These are phyloP conservation scores for Oryza punctata DNA, from an alignment of 176 grass and related monocot species.

Conservation along the genomic window DNA sequence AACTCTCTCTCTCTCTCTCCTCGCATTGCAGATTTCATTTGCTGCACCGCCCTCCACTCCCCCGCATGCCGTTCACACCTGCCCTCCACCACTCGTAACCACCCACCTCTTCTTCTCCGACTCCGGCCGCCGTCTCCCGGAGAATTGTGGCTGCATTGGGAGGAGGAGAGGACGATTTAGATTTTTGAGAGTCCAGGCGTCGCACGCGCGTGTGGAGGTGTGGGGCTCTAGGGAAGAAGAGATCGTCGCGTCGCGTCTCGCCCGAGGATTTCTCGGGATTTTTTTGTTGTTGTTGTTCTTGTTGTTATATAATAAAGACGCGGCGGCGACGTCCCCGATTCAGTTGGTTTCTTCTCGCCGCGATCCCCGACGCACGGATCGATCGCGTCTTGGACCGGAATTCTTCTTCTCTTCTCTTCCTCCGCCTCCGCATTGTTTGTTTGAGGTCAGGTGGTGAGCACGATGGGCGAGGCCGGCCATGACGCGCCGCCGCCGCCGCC, in stretches of 20 bases:
- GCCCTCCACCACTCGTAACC: background rate
- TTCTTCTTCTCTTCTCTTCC: constrained; percentile 31
- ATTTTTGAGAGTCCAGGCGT: background rate
- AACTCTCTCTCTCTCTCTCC: background rate
- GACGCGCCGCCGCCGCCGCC: constrained; percentile 21
- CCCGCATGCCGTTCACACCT: constrained; percentile 38
- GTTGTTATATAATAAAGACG: background rate
- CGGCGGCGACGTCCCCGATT: background rate
- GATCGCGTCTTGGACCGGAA: background rate
- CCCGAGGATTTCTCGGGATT: background rate
- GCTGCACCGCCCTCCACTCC: no score
- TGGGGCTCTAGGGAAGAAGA: background rate
- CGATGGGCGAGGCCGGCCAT: constrained; percentile 68
- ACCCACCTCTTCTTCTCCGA: background rate
- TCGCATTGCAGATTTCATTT: no score
- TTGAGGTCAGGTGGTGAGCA: background rate
- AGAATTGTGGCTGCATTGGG: background rate
- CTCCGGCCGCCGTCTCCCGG: background rate
- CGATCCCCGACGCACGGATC: background rate
- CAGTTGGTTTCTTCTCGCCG: background rate
- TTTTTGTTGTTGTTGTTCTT: no score
- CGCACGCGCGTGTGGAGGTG: constrained; percentile 12
- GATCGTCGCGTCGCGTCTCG: constrained; percentile 16
- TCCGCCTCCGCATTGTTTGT: constrained; percentile 8
- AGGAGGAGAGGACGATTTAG: no score